Conservation (phyloP, 805 yeast species). For the Yarrowia keelungensis region DNA sequence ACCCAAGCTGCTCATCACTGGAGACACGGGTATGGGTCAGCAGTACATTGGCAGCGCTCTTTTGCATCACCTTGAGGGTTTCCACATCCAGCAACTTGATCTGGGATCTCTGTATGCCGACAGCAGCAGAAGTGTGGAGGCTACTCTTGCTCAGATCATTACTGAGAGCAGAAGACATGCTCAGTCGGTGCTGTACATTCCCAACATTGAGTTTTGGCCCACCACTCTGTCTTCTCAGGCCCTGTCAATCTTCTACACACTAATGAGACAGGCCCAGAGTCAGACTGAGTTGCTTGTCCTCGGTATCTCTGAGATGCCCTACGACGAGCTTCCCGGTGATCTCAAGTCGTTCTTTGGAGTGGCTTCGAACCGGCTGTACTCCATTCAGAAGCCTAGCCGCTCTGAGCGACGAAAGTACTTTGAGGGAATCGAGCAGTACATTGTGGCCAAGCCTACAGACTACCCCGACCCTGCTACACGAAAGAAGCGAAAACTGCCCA, state of each 20-base stretch:
- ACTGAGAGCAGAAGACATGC: conserved; percentile 88
- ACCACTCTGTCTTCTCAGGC: conserved; percentile 72
- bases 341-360: conserved; percentile 65
- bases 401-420: conserved; percentile 66
- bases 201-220: conserved; percentile 81
- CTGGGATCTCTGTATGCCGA: conserved; percentile 79
- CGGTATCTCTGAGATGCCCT: conserved; percentile 67
- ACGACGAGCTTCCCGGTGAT: conserved; percentile 55
- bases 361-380: conserved; percentile 57
- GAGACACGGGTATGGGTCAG: conserved; percentile 84
- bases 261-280: conserved; percentile 71
- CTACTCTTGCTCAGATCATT: conserved; percentile 79
- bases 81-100: conserved; percentile 86
- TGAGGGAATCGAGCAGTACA: conserved; percentile 57
- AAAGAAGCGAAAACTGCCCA: conserved; percentile 51
- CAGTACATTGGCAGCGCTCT: conserved; percentile 83
- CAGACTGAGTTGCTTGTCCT: conserved; percentile 76
- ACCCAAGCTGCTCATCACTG: conserved; percentile 80
- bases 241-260: conserved; percentile 70
- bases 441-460: conserved; percentile 71
- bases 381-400: conserved; percentile 54
- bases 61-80: conserved; percentile 83
- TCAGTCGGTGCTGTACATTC: conserved; percentile 84
- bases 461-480: conserved; percentile 68
- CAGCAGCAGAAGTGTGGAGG: conserved; percentile 80